A percentile compares a stretch with the other conserved stretches of the same genome.
These are phyloP conservation scores for Barbarea vulgaris DNA, from an alignment of 345 rosid genomes.

Conservation along the genomic window DNA sequence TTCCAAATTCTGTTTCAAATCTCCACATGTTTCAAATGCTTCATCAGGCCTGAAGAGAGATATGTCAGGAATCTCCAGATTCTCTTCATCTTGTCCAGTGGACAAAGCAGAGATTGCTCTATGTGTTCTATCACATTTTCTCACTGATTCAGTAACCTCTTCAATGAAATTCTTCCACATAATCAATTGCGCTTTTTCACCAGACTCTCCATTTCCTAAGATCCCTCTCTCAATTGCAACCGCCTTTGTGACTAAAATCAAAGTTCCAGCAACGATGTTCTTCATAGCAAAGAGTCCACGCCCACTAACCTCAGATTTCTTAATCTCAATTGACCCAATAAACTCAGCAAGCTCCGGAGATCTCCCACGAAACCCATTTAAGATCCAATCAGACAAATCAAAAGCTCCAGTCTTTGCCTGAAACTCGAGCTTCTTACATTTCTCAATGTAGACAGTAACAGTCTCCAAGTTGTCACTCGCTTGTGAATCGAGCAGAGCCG, in stretches of 20 bases:
- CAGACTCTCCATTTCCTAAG: conserved; percentile 53
- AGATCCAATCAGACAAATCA: conserved; percentile 84
- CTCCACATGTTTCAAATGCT: conserved; percentile 24
- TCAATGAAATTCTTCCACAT: conserved; percentile 86
- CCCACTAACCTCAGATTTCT: conserved; percentile 69
- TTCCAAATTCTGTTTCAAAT: conserved; percentile 41
- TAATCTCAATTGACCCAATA: conserved; percentile 58
- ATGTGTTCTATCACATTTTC: conserved; percentile 50
- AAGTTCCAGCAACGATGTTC: conserved; percentile 63
- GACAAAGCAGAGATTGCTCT: conserved; percentile 54
- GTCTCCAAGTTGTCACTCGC: conserved; percentile 55
- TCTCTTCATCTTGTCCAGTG: conserved; percentile 59
- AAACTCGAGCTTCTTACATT: conserved; percentile 69
- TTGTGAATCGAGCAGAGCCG: conserved; percentile 57
- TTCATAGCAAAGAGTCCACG: conserved; percentile 79
- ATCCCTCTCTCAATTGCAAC: conserved; percentile 81
- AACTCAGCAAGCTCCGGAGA: conserved; percentile 77
- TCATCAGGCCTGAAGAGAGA: conserved; percentile 59
- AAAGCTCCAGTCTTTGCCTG: conserved; percentile 78
- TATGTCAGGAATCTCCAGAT: conserved; percentile 59
- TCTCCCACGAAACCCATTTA: conserved; percentile 60
- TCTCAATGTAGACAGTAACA: conserved; percentile 62
- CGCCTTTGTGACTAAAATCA: conserved; percentile 69
- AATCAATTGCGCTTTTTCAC: conserved; percentile 61
- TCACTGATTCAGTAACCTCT: conserved; percentile 50